phyloP scores from a whole-genome alignment of 306 rosid species.

The Vicia villosa region DNA sequence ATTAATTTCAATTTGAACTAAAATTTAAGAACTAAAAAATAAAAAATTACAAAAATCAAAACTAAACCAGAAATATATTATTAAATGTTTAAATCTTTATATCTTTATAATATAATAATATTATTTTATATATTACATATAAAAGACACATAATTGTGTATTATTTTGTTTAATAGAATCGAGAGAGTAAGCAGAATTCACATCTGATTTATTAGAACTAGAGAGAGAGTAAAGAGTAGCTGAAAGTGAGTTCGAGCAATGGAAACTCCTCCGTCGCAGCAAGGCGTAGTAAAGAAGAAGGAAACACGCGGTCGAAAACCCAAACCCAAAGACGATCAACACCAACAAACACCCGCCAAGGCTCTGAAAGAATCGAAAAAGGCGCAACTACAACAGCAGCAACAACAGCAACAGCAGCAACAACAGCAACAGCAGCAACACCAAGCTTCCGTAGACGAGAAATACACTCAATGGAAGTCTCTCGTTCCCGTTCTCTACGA shows the following conservation, averaged over 20 bases:
- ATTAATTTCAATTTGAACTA: too few species aligned
- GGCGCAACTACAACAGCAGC: slow-evolving; percentile 47
- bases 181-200: too few species aligned
- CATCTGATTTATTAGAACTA: too few species aligned
- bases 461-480: slow-evolving; percentile 87
- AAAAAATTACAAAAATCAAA: too few species aligned
- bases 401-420: slow-evolving; percentile 45
- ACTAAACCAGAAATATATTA: too few species aligned
- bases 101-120: too few species aligned
- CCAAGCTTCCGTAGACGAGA: slow-evolving; percentile 71
- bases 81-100: too few species aligned
- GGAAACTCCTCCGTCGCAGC: slow-evolving; percentile 35
- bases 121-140: too few species aligned
- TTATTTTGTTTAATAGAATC: too few species aligned
- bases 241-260: neutral
- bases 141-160: too few species aligned
- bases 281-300: slow-evolving; percentile 64
- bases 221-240: neutral
- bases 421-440: slow-evolving; percentile 42
- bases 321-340: slow-evolving; percentile 52
- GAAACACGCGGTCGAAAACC: slow-evolving; percentile 88
- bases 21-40: too few species aligned
- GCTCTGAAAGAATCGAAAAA: slow-evolving; percentile 42
- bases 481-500: slow-evolving; percentile 89
- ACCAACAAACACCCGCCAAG: slow-evolving; percentile 18